phyloP scores from a whole-genome alignment of 2,329 filamentous ascomycete species.

The Purpureocillium lavendulum region DNA sequence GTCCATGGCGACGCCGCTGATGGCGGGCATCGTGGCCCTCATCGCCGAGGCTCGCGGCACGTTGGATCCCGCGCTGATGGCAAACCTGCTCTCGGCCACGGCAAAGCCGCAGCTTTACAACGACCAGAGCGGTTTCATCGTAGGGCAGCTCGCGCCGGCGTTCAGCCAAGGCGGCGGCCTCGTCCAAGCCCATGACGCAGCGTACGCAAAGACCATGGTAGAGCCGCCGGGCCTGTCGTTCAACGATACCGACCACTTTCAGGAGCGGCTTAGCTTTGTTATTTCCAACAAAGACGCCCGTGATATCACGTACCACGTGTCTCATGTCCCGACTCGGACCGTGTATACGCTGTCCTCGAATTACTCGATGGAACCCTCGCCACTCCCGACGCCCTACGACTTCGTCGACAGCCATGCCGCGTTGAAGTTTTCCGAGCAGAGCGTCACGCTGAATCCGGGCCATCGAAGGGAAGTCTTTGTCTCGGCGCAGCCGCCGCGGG shows the following conservation, averaged over 20 bases:
- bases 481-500: slow-evolving; percentile 35
- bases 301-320: slow-evolving; percentile 41
- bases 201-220: slow-evolving; percentile 37
- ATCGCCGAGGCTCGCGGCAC: slow-evolving; percentile 41
- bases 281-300: slow-evolving; percentile 44
- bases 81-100: slow-evolving; percentile 40
- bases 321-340: slow-evolving; percentile 40
- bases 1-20: slow-evolving; percentile 51
- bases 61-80: slow-evolving; percentile 38
- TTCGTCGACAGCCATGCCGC: no score
- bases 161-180: slow-evolving; percentile 48
- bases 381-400: no score
- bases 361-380: no score
- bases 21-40: slow-evolving; percentile 46
- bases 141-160: slow-evolving; percentile 38
- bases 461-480: slow-evolving; percentile 32
- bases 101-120: slow-evolving; percentile 42
- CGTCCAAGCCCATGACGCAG: slow-evolving; percentile 44
- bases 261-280: slow-evolving; percentile 38
- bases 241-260: slow-evolving; percentile 44
- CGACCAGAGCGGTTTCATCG: slow-evolving; percentile 18
- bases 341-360: slow-evolving; percentile 35
- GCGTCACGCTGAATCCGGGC: slow-evolving; percentile 7
- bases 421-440: no score
- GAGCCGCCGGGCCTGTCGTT: slow-evolving; percentile 43